Conservation (phyloP, 169 alveolate species). For the Plasmodium vivax region DNA sequence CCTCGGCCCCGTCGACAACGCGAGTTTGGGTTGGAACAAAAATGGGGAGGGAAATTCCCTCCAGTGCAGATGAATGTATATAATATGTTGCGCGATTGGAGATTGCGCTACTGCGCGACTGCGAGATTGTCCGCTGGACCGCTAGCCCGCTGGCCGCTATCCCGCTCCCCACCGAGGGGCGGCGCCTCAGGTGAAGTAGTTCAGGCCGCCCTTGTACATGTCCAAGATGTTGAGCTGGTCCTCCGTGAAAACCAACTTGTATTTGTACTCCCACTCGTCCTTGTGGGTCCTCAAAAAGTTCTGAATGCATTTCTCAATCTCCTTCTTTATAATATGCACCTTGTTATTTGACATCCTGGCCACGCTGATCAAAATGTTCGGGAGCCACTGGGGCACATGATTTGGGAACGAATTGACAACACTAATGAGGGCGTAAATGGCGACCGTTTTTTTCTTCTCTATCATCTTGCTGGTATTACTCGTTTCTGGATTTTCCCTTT, state of each 20-base stretch:
- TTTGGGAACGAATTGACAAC: constrained; percentile 77
- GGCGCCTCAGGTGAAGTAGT: constrained; percentile 78
- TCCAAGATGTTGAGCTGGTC: constrained; percentile 83
- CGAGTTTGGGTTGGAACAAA: not conserved
- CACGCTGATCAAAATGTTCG: constrained; percentile 80
- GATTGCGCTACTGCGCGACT: not conserved
- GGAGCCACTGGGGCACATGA: constrained; percentile 86
- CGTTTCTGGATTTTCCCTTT: not conserved
- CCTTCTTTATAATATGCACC: constrained; percentile 74
- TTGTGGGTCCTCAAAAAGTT: constrained; percentile 85
- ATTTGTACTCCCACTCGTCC: constrained; percentile 85
- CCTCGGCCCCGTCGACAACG: not conserved
- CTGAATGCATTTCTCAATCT: constrained; percentile 84
- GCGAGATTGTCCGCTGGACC: not conserved
- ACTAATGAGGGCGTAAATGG: constrained; percentile 69
- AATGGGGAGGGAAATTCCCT: not conserved
- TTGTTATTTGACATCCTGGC: constrained; percentile 77
- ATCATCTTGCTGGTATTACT: not conserved
- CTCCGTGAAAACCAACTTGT: constrained; percentile 77
- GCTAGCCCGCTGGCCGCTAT: not conserved
- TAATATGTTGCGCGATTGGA: not conserved
- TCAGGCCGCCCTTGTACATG: constrained; percentile 85
- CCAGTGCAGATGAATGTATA: not conserved
- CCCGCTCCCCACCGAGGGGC: not conserved
- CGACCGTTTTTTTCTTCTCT: constrained; percentile 45